Evolutionary conservation across 2,329 filamentous ascomycete species (phyloP).

Genomic region (Neofusicoccum laricinum): DNA sequence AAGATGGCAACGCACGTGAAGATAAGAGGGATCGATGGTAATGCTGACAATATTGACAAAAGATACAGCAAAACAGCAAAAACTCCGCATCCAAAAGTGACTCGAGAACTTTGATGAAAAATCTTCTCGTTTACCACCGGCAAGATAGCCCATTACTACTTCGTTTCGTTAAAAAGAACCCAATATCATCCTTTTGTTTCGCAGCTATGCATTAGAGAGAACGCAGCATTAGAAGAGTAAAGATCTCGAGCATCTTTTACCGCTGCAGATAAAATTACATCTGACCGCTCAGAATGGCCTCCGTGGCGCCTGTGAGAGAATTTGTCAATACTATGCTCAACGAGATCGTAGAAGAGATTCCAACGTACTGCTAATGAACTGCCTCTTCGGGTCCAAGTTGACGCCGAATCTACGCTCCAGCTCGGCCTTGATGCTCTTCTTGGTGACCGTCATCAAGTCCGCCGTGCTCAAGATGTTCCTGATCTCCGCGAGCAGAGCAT

Average conservation of each 20-base stretch:
- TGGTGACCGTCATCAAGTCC: conserved; percentile 96
- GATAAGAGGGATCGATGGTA: no score
- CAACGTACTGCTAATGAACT: conserved; percentile 65
- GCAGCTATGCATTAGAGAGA: conserved; percentile 1
- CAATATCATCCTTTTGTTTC: background rate
- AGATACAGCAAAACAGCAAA: no score
- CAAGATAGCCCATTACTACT: background rate
- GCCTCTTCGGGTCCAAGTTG: conserved; percentile 78
- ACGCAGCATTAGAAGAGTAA: background rate
- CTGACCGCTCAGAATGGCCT: conserved; percentile 41
- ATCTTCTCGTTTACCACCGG: no score
- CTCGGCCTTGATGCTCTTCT: conserved; percentile 96
- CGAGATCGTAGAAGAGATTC: no score
- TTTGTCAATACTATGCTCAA: background rate
- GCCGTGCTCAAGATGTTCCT: conserved; percentile 87
- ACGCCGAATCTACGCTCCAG: conserved; percentile 84
- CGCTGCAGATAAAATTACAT: conserved; percentile 24
- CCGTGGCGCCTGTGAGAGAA: conserved; percentile 28
- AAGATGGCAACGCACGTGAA: background rate
- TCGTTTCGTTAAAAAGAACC: background rate
- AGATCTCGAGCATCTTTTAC: background rate
- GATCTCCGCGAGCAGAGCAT: conserved; percentile 88
- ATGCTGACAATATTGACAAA: no score
- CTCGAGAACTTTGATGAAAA: no score
- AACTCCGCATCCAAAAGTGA: no score